Percentiles rank a stretch among this genome's conserved stretches.
phyloP scores from a whole-genome alignment of 2,329 filamentous ascomycete genomes.

The Myriosclerotinia duriaeana region DNA sequence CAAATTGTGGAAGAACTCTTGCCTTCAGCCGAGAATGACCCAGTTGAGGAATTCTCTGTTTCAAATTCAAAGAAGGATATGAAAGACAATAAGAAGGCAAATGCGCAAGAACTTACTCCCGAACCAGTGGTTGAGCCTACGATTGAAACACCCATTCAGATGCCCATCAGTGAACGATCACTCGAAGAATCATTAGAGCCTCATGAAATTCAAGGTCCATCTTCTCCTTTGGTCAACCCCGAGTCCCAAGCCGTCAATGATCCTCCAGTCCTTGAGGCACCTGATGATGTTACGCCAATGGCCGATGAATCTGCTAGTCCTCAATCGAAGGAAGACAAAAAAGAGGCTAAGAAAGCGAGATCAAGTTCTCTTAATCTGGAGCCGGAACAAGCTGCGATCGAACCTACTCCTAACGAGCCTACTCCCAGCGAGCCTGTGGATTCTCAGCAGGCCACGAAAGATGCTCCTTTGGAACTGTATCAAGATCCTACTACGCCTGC shows the following conservation, averaged over 20 bases:
- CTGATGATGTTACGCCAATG: neutral
- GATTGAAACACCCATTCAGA: neutral
- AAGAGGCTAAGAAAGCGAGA: neutral
- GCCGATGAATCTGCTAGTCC: neutral
- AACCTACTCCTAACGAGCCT: constrained; percentile 6
- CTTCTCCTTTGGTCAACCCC: neutral
- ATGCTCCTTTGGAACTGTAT: neutral
- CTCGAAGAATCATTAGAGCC: neutral
- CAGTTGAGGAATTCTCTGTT: constrained; percentile 22
- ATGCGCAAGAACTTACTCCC: neutral
- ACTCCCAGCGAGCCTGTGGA: neutral
- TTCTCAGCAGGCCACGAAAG: neutral
- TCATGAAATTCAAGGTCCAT: neutral
- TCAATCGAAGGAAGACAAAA: neutral
- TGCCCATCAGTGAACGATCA: neutral
- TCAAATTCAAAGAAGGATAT: constrained; percentile 31
- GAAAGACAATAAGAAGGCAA: constrained; percentile 20
- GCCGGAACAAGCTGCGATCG: constrained; percentile 5
- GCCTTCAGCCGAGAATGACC: constrained; percentile 14
- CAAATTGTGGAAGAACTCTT: constrained; percentile 14
- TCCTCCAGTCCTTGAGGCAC: neutral
- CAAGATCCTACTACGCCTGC: constrained; percentile 16
- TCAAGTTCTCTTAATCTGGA: neutral
- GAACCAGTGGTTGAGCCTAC: neutral
- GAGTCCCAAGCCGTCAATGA: neutral